Conservation (phyloP, 2,329 filamentous ascomycete genomes). For the Colletotrichum abscissum region DNA sequence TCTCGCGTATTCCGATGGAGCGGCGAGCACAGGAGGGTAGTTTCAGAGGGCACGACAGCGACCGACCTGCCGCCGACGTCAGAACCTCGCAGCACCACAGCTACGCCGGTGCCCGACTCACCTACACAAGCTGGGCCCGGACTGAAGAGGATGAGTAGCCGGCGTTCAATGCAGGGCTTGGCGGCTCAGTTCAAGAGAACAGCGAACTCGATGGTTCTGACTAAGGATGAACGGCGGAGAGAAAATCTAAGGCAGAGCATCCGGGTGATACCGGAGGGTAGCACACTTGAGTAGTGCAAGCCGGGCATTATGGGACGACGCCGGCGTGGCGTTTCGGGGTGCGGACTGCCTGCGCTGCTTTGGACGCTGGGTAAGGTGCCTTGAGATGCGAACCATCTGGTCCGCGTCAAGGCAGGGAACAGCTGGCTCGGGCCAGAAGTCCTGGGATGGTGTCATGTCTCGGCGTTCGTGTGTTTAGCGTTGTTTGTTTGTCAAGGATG, state of each 20-base stretch:
- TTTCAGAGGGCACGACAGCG: slow-evolving; percentile 9
- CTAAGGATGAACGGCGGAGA: slow-evolving; percentile 47
- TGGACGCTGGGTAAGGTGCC: background rate
- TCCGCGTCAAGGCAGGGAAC: background rate
- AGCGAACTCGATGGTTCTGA: slow-evolving; percentile 23
- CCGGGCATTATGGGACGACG: background rate
- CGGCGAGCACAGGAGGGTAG: slow-evolving; percentile 30
- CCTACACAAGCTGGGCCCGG: background rate
- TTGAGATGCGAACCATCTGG: background rate
- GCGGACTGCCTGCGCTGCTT: background rate
- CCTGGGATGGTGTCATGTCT: slow-evolving; percentile 13
- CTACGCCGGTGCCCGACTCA: slow-evolving; percentile 1
- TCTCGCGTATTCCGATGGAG: slow-evolving; percentile 32
- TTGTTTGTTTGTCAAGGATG: slow-evolving; percentile 6
- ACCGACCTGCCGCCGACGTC: background rate
- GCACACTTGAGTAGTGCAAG: slow-evolving; percentile 12
- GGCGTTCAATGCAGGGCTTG: slow-evolving; percentile 28
- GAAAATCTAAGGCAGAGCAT: slow-evolving; percentile 51
- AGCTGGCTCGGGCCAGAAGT: background rate
- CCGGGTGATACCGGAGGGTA: slow-evolving; percentile 43
- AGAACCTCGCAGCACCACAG: slow-evolving; percentile 1
- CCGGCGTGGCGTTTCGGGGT: slow-evolving; percentile 4
- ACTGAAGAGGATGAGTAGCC: slow-evolving; percentile 2
- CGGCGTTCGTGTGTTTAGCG: slow-evolving; percentile 17
- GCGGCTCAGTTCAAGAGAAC: slow-evolving; percentile 36